phyloP scores from a whole-genome alignment of 1,139 yeast genomes.

The Candida sojae region DNA sequence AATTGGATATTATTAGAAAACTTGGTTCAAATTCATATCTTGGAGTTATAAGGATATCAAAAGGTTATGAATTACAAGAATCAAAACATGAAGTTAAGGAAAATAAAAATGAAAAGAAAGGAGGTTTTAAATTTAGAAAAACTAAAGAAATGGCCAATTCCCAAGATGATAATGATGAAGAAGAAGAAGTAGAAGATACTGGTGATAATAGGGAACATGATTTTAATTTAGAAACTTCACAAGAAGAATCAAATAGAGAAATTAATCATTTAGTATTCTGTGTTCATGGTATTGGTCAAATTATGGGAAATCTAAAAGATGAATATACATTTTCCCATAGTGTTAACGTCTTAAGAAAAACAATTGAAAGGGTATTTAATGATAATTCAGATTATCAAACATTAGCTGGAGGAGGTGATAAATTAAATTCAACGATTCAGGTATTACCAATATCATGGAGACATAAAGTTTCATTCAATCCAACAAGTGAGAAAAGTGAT shows the following conservation, averaged over 20 bases:
- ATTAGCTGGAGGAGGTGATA: conserved; percentile 26
- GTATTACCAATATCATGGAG: conserved; percentile 82
- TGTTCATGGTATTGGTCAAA: conserved; percentile 93
- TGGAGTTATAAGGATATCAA: conserved; percentile 26
- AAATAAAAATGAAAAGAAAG: conserved; percentile 21
- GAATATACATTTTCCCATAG: conserved; percentile 87
- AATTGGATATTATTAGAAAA: conserved; percentile 39
- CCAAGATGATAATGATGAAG: conserved; percentile 8
- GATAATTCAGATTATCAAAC: conserved; percentile 45
- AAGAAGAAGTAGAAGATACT: conserved; percentile 14
- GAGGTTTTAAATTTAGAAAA: background rate
- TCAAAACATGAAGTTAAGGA: conserved; percentile 27
- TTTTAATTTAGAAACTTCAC: conserved; percentile 40
- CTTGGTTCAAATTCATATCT: conserved; percentile 34
- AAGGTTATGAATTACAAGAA: conserved; percentile 28
- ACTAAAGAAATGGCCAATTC: conserved; percentile 9
- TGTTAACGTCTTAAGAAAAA: conserved; percentile 66
- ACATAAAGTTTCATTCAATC: conserved; percentile 63
- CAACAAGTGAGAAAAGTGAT: conserved; percentile 28
- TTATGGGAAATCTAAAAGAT: conserved; percentile 75
- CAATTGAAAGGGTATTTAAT: conserved; percentile 57
- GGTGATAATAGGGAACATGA: conserved; percentile 54
- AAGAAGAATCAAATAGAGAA: conserved; percentile 45
- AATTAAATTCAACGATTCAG: conserved; percentile 62
- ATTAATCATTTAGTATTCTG: conserved; percentile 83